Percentiles rank a stretch among this genome's conserved stretches.
Evolutionary conservation across 2,329 filamentous ascomycete species (phyloP).

Genomic region (Claviceps capensis): DNA sequence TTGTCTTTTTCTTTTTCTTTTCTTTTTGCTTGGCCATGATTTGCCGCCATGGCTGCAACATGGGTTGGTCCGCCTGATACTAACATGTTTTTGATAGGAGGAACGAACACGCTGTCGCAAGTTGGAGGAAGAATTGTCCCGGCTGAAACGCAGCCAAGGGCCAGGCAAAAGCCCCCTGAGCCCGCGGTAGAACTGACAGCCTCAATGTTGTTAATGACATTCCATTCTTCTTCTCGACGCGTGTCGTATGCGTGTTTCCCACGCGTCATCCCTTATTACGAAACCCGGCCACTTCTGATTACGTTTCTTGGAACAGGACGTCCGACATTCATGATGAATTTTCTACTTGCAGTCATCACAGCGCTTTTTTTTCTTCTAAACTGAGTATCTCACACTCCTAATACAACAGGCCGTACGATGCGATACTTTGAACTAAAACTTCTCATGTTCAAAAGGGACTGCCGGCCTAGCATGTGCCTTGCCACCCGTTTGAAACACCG

Average conservation of each 20-base stretch:
- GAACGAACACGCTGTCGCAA: constrained; percentile 34
- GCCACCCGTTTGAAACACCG: too few relatives aligned
- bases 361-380: too few relatives aligned
- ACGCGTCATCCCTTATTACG: neutral
- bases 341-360: too few relatives aligned
- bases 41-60: neutral
- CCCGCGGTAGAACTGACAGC: constrained; percentile 15
- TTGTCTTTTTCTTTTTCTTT: too few relatives aligned
- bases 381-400: too few relatives aligned
- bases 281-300: neutral
- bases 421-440: too few relatives aligned
- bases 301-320: neutral
- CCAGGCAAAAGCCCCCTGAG: constrained; percentile 30
- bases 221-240: neutral
- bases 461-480: too few relatives aligned
- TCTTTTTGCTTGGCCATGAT: too few relatives aligned
- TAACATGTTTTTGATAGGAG: constrained; percentile 22
- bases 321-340: too few relatives aligned
- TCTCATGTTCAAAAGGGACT: too few relatives aligned
- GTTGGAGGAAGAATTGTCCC: constrained; percentile 36
- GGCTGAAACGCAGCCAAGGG: constrained; percentile 28
- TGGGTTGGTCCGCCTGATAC: neutral
- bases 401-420: too few relatives aligned
- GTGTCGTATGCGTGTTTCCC: neutral
- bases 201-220: neutral